Evolutionary conservation across 805 yeast species (phyloP), one percentile per base, ranked within the genome.

Genomic region (Lipomyces sp.): DNA sequence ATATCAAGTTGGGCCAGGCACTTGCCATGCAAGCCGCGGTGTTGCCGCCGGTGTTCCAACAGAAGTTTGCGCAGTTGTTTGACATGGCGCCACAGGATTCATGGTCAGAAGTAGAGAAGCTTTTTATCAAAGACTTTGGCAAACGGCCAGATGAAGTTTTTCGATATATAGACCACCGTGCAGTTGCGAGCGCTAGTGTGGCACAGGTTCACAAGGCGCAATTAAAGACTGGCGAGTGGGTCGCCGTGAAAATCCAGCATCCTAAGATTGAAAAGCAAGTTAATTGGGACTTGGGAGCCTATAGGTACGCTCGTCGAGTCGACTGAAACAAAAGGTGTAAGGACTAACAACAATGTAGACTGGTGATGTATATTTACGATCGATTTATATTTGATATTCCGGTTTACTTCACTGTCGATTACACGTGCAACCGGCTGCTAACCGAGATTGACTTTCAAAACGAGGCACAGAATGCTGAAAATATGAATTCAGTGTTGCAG

Each of bases 1-100:
- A 88, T 74, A 87, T 90, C 75, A 90, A 90, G 75, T 76, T 88
- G 71, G 96, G 95, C 32, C 95, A 90, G 80, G 87, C 90, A 60
- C 82, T 90, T 57, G 94, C 95, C 2, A 86, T 89, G 73, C 95
- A 90, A 75, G 87, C 91, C 0, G 77, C 83, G 34, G 80, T 88
- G 72, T 84, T 90, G 69, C 96, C 96, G 2, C 76, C 79, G 45
- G 88, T 86, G 29, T 89, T 80, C 76, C 90, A 86, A 70, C 82
- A 79, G 53, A 82, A 84, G 72, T 87, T 90, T 73, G 79, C 81
- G 13, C 76, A 78, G 64, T 77, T 90, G 59, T 90, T 88, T 72
- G 95, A 90, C 74, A 80, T 82, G 59, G 95, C 94, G 0, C 91
- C 92, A 0, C 87, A 84, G 70, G 80, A 80, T 35, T 73, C 82